Evolutionary conservation across 306 rosid species (phyloP).

Genomic region (Sphenostylis stenocarpa): DNA sequence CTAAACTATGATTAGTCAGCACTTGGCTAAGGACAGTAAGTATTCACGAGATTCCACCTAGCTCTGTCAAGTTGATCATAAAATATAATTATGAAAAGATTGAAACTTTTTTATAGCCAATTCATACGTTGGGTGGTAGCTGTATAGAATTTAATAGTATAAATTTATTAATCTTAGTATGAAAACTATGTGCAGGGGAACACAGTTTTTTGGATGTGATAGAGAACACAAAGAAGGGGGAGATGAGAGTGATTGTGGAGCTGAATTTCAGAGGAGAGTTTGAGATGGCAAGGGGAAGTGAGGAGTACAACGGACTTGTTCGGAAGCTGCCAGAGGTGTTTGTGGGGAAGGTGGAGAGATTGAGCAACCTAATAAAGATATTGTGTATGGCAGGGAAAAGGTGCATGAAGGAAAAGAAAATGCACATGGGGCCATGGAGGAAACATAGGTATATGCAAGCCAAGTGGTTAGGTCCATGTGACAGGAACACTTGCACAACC

Average conservation of each 20-base stretch:
- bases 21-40: background rate
- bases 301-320: conserved; percentile 61
- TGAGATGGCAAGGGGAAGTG: conserved; percentile 74
- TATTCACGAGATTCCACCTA: background rate
- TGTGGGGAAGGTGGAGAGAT: conserved; percentile 80
- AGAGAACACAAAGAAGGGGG: conserved; percentile 60
- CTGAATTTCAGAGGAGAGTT: conserved; percentile 73
- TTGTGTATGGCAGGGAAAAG: conserved; percentile 68
- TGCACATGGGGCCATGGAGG: conserved; percentile 97
- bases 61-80: background rate
- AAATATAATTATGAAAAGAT: background rate
- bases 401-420: conserved; percentile 83
- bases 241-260: conserved; percentile 71
- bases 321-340: conserved; percentile 66
- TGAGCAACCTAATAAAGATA: conserved; percentile 53
- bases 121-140: background rate
- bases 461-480: conserved; percentile 80
- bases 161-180: background rate
- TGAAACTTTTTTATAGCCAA: background rate
- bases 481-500: conserved; percentile 54
- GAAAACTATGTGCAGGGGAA: conserved; percentile 49
- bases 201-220: conserved; percentile 76
- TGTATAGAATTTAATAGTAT: background rate
- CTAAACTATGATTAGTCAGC: background rate
- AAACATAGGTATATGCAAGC: conserved; percentile 81